A percentile compares a stretch with the other conserved stretches of the same genome.
Evolutionary conservation across 306 rosid genomes (phyloP).

Genomic region (Senna tora): DNA sequence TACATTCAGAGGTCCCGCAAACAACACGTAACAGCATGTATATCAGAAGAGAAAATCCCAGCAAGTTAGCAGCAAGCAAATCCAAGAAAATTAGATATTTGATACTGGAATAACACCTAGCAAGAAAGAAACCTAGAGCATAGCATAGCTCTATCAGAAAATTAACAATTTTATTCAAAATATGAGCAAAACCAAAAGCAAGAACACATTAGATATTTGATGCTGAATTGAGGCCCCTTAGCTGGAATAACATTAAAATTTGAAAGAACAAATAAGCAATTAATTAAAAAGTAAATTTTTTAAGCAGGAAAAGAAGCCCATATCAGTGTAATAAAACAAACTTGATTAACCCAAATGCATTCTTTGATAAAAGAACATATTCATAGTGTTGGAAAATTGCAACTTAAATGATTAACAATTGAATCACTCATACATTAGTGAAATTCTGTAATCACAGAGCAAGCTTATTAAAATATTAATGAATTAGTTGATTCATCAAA

Average conservation of each 20-base stretch:
- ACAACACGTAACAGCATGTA: too few relatives aligned
- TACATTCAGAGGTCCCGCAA: too few relatives aligned
- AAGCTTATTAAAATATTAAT: too few relatives aligned
- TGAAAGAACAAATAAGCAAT: background rate
- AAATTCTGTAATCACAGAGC: too few relatives aligned
- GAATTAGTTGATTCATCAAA: too few relatives aligned
- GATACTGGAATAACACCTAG: conserved; percentile 84
- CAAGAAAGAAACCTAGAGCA: conserved; percentile 81
- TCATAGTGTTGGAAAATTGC: too few relatives aligned
- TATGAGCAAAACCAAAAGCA: conserved; percentile 7
- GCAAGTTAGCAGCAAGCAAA: too few relatives aligned
- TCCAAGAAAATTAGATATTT: too few relatives aligned
- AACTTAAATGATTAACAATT: too few relatives aligned
- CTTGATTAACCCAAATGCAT: background rate
- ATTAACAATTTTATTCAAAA: conserved; percentile 3
- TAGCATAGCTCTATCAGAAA: conserved; percentile 41
- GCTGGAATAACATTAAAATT: conserved; percentile 7
- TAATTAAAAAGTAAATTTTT: background rate
- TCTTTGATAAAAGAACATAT: conserved; percentile 11
- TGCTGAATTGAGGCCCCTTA: background rate
- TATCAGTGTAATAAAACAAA: conserved; percentile 11
- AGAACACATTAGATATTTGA: background rate
- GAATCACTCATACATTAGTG: too few relatives aligned
- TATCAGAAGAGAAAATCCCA: too few relatives aligned
- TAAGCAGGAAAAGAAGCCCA: conserved; percentile 24